A percentile compares a stretch with the other conserved stretches of the same genome.
Evolutionary conservation across 306 rosid genomes (phyloP).

Genomic region (Cucurbita argyrosperma): DNA sequence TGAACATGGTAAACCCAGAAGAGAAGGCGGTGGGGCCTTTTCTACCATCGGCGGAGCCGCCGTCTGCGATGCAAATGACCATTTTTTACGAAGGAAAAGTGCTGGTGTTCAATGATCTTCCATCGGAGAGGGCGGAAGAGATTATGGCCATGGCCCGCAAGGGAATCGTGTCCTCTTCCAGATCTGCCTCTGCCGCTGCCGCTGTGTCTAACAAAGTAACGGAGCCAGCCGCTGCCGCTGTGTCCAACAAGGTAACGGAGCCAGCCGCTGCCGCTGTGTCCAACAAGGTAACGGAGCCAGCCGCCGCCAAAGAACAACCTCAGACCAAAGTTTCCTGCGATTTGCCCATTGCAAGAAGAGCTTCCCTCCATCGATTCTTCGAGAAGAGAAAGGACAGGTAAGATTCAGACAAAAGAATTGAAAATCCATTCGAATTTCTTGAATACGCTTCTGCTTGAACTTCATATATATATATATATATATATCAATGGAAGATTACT

Average conservation of each 20-base stretch:
- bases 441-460: neutral
- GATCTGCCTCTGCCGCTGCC: neutral
- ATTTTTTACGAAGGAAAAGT: conserved; percentile 58
- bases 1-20: conserved; percentile 24
- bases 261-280: neutral
- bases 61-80: conserved; percentile 43
- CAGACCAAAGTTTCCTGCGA: conserved; percentile 29
- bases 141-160: conserved; percentile 55
- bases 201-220: neutral
- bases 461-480: neutral
- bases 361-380: conserved; percentile 75
- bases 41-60: conserved; percentile 15
- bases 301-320: conserved; percentile 11
- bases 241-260: neutral
- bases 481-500: neutral
- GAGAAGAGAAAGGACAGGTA: conserved; percentile 93
- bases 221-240: neutral
- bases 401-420: neutral
- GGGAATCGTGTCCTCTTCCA: conserved; percentile 7
- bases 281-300: neutral
- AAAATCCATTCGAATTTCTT: neutral
- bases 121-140: conserved; percentile 45
- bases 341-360: conserved; percentile 65
- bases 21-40: conserved; percentile 21
- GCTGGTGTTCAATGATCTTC: conserved; percentile 44